Evolutionary conservation across 1,139 yeast genomes (phyloP), one percentile per base, ranked within the genome.

Genomic region (Meyerozyma smithsonii): DNA sequence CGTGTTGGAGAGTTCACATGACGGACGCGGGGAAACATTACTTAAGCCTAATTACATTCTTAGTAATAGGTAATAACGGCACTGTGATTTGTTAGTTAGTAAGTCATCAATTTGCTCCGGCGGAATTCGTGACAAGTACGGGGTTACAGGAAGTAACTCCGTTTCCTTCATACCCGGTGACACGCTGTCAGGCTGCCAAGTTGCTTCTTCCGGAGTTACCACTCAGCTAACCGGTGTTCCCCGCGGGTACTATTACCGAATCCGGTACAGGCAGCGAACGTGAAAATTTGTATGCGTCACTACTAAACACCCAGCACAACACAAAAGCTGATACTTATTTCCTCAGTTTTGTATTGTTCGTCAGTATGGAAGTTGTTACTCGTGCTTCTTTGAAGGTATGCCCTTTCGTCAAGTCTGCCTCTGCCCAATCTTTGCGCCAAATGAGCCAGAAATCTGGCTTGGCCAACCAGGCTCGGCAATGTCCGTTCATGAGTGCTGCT

Each of bases 401-500:
- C 59, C 97, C 97, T 19, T 90, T 87, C 61, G 80, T 90, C 56
- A 81, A 80, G 60, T 74, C 87, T 23, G 72, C 84, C 25, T 73
- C 90, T 8, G 66, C 81, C 25, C 72, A 77, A 43, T 75, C 86
- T 32, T 66, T 82, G 58, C 77, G 82, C 51, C 70, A 72, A 49
- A 56, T 81, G 50, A 66, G 62, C 59, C 65, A 53, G 52, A 49
- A 54, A 25, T 55, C 68, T 14, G 65, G 70, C 25, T 73, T 87
- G 54, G 73, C 77, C 30, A 55, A 63, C 40, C 79, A 81, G 49
- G 96, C 96, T 41, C 66, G 77, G 36, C 77, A 74, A 48, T 90
- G 97, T 63, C 97, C 97, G 16, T 84, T 88, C 45, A 85, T 89
- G 86, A 86, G 87, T 28, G 80, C 81, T 42, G 96, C 96, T 35